Evolutionary conservation across 164 flowering plant species (phyloP), one percentile per base, ranked within the genome.

Genomic region (Buxus sempervirens): DNA sequence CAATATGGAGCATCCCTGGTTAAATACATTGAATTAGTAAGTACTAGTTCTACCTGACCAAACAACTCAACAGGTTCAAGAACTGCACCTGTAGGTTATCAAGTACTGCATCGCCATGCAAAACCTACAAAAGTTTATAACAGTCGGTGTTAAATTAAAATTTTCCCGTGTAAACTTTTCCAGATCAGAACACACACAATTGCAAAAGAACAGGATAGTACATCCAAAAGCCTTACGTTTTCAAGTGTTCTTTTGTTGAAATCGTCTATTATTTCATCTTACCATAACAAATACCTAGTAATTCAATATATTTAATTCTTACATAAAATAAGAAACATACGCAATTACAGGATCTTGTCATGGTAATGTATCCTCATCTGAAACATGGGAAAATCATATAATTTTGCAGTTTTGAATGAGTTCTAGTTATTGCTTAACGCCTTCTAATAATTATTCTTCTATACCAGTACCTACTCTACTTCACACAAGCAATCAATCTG

Each of bases 51-150:
- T 21, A 45, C 51, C 14, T 41, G 23, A 63, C 13, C 16, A 38
- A 55, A 28, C 60, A 71, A 45, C 58, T 51, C 12, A 59, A 54
- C 65, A 58, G 49, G 32, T 58, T 54, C 21, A 55, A 42, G 70
- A 21, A 66, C 24, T 72, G 45, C 65, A 95, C 98, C 98, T 67
- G 90, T 51, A 68, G 49, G 20, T 77, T 70, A 60, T 95, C 99
- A 54, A 90, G 81, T 60, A 95, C 98, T 0, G 97, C 99, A 86
- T 95, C 99, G 70, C 98, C 99, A 83, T 95, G 99, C 78, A 95
- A 73, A 79, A 95, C 96, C 98, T 94, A 76, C 24, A 69, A 77
- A 71, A 69, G 25, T 10, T 69, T 64, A 65, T 21, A 45, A 22
- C 0, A 62, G 45, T 60, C 20, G 20, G 26, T 72, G 60, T 58